Conservation (phyloP, 257 asterid species). For the Forsythia suspensa region DNA sequence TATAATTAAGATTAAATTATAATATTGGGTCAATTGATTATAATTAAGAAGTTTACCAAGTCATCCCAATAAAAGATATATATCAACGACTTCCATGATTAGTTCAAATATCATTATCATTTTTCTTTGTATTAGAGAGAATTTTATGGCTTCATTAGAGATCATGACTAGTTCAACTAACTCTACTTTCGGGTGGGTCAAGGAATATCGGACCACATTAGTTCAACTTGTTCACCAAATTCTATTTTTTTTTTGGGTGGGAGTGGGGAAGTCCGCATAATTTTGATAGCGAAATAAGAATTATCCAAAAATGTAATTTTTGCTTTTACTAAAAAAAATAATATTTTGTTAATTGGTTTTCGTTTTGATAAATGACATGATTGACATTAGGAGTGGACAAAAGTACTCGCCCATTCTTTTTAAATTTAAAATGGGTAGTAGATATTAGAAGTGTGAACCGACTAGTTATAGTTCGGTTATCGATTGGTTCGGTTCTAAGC, state of each 20-base stretch:
- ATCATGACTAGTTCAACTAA: neutral
- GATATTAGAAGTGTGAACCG: no score
- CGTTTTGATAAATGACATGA: no score
- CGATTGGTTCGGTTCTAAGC: no score
- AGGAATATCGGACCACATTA: neutral
- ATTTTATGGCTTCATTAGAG: neutral
- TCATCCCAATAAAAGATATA: conserved; percentile 42
- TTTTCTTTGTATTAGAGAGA: neutral
- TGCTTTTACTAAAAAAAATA: neutral
- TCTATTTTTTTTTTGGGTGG: neutral
- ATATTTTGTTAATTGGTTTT: no score
- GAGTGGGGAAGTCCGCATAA: neutral
- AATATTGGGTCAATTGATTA: neutral
- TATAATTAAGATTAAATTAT: neutral
- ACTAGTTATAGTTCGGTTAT: no score
- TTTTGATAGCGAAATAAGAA: neutral
- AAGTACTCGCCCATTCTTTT: no score
- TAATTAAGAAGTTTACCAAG: conserved; percentile 36
- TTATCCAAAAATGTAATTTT: neutral
- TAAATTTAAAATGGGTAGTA: no score
- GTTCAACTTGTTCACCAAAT: neutral
- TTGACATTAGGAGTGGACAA: no score
- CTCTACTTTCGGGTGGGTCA: neutral
- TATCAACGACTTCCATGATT: conserved; percentile 41
- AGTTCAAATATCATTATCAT: conserved; percentile 32